Percentiles rank a stretch among this genome's conserved stretches.
Conservation (phyloP, 1,284 basidiomycete genomes). For the Rhizoctonia solani region DNA sequence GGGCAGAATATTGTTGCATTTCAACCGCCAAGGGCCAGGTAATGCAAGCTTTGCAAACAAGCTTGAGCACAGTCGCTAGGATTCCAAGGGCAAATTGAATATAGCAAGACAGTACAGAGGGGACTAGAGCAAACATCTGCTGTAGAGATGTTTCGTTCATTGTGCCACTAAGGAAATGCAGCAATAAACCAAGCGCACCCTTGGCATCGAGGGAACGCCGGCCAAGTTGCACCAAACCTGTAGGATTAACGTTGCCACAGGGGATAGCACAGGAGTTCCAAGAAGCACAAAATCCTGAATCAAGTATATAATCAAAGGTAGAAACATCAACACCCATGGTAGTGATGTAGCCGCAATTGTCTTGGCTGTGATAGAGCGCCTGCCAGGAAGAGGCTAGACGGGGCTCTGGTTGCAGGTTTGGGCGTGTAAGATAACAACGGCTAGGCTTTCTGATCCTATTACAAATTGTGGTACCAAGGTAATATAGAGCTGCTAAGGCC, state of each 20-base stretch:
- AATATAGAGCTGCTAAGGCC: too few relatives aligned
- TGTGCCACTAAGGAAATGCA: conserved; percentile 53
- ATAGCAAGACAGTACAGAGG: conserved; percentile 46
- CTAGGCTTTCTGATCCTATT: too few relatives aligned
- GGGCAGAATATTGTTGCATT: conserved; percentile 43
- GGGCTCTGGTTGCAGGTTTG: too few relatives aligned
- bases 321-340: conserved; percentile 13
- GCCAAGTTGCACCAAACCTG: background rate
- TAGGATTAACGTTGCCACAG: background rate
- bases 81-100: conserved; percentile 47
- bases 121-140: conserved; percentile 49
- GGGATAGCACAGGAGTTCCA: background rate
- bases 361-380: background rate
- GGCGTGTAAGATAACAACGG: too few relatives aligned
- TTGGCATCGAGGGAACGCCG: background rate
- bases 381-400: background rate
- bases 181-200: conserved; percentile 36
- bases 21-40: conserved; percentile 45
- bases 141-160: conserved; percentile 49
- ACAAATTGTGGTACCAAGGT: too few relatives aligned
- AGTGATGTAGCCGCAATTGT: background rate
- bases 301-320: background rate
- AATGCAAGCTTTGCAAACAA: conserved; percentile 48
- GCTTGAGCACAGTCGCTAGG: conserved; percentile 45
- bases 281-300: background rate